Base-by-base conservation (phyloP, 2,329 filamentous ascomycete genomes). In the Fusarium clavum region DNA sequence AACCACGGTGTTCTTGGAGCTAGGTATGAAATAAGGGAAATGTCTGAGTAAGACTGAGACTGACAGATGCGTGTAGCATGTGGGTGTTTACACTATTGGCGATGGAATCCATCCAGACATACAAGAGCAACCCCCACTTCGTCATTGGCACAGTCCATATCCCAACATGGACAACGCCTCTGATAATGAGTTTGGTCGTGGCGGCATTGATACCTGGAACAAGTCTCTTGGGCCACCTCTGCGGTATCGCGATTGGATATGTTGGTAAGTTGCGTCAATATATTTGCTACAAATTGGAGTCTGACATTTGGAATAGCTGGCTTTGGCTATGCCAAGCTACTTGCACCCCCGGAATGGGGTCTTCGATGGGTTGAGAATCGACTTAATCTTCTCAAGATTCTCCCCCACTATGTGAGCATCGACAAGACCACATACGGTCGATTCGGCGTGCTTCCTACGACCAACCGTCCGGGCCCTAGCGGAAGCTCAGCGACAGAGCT, bases 341-440 rank as follows among this genome's bases (percentile, higher is more conserved):
- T 98, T 43, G 92, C 94, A 18, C 96, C 96, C 24, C 94, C 94
- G 3, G 96, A 98, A 81, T 92, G 92, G 87, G 87, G 92, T 29
- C 84, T 98, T 59, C 88, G 94, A 70, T 98, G 92, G 90, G 86
- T 98, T 58, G 96, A 99, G 81, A 89, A 88, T 20, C 97, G 95
- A 78, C 83, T 98, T 64, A 96, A 97, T 76, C 85, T 98, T 12
- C 85, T 97, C 24, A 92, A 90, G 22, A 87, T 94, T 63, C 82
- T 98, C 27, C 95, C 95, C 46, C 93, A 97, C 81, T 98, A 97
- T 76, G 92, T 98, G 49, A 97, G 93, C 60, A 91, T 98, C 18
- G 95, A 98, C 77, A 94, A 97, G 81, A 98, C 97, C 85, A 97
- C 93, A 8, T 97, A 95, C 76, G 95, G 95, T 10, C 87, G 95